Percentiles rank a stretch among this genome's conserved stretches.
These are phyloP conservation scores for Russula griseocarnosa DNA, from an alignment of 768 basidiomycete species.

Conservation along the genomic window DNA sequence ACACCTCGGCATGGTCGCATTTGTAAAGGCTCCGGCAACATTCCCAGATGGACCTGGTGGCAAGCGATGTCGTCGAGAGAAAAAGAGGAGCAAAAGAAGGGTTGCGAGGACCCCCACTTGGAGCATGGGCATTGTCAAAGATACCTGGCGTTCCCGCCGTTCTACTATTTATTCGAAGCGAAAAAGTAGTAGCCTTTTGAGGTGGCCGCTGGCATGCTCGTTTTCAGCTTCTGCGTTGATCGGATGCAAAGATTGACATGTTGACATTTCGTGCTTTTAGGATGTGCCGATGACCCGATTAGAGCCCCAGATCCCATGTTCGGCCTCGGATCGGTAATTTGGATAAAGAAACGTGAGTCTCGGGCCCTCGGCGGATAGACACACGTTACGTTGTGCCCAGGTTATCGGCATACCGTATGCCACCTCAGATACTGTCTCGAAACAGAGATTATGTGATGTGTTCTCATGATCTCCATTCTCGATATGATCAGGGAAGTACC, in stretches of 20 bases:
- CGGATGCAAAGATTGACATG: background rate
- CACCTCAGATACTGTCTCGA: background rate
- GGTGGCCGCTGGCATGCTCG: background rate
- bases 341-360: background rate
- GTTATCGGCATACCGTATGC: background rate
- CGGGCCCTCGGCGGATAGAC: background rate
- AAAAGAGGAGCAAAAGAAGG: background rate
- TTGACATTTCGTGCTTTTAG: background rate
- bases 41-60: slow-evolving; percentile 18
- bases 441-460: too few species aligned
- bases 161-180: background rate
- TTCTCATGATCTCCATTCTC: too few species aligned
- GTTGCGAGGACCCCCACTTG: background rate
- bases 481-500: background rate
- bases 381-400: background rate
- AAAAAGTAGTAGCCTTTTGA: background rate
- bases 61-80: slow-evolving; percentile 1
- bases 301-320: background rate
- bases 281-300: background rate
- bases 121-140: background rate
- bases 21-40: slow-evolving; percentile 5
- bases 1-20: background rate
- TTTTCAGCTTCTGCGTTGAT: background rate
- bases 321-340: background rate
- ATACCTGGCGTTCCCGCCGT: background rate